Percentiles rank a stretch among this genome's conserved stretches.
Conservation (phyloP, 345 rosid genomes). For the Arabidopsis thaliana region TAIR10.1 NC_003076.8:9309001-9309500, state of each 20-base stretch:
- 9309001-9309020: not conserved
- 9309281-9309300: not conserved
- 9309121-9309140: not conserved
- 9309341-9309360: not conserved
- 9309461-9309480: conserved; percentile 85
- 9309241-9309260: conserved; percentile 1
- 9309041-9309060: not conserved
- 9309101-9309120: not conserved
- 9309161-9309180: conserved; percentile 1
- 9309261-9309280: not conserved
- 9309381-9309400: not conserved
- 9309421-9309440: not conserved
- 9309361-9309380: conserved; percentile 6
- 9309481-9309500: conserved; percentile 51
- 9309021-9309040: not conserved
- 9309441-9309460: conserved; percentile 74
- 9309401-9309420: not conserved
- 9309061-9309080: not conserved
- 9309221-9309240: not conserved
- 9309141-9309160: not conserved
- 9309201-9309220: conserved; percentile 5
- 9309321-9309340: not conserved
- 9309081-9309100: conserved; percentile 16
- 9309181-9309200: not conserved
- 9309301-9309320: conserved; percentile 5